Conservation (phyloP, 1,284 basidiomycete genomes). For the Coniophora puteana region DNA sequence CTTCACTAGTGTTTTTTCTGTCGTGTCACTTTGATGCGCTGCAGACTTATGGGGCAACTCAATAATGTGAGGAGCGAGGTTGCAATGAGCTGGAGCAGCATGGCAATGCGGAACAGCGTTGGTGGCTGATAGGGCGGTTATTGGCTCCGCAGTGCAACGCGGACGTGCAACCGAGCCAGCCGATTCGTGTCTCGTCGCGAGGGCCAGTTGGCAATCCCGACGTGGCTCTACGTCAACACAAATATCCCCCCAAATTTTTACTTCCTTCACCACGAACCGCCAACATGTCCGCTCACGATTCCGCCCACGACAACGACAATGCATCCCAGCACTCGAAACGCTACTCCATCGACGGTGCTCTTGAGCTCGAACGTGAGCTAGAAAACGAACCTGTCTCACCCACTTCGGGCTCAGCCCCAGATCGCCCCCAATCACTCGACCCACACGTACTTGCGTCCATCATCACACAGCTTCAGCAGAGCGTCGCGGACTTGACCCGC, state of each 20-base stretch:
- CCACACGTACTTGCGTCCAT: constrained; percentile 73
- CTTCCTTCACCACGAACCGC: constrained; percentile 2
- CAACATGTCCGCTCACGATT: constrained; percentile 20
- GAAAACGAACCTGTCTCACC: constrained; percentile 58
- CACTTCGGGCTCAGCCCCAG: constrained; percentile 27
- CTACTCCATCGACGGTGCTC: constrained; percentile 71
- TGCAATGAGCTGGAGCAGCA: no score
- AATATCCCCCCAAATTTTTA: constrained; percentile 2
- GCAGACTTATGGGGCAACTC: no score
- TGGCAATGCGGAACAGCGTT: not conserved
- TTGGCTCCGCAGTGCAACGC: not conserved
- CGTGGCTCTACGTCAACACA: constrained; percentile 11
- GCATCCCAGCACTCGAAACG: constrained; percentile 33
- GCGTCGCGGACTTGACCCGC: constrained; percentile 55
- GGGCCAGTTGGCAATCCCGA: no score
- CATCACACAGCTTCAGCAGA: constrained; percentile 60
- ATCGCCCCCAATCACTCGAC: constrained; percentile 58
- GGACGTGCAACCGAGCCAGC: not conserved
- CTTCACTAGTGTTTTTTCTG: not conserved
- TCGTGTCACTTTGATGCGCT: no score
- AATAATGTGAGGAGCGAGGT: no score
- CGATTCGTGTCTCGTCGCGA: no score
- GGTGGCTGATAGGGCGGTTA: not conserved
- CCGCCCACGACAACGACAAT: constrained; percentile 2
- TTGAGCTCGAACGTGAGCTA: constrained; percentile 74